These are phyloP conservation scores for Aspergillus ellipticus DNA, from an alignment of 495 filamentous ascomycete species.

Conservation along the genomic window DNA sequence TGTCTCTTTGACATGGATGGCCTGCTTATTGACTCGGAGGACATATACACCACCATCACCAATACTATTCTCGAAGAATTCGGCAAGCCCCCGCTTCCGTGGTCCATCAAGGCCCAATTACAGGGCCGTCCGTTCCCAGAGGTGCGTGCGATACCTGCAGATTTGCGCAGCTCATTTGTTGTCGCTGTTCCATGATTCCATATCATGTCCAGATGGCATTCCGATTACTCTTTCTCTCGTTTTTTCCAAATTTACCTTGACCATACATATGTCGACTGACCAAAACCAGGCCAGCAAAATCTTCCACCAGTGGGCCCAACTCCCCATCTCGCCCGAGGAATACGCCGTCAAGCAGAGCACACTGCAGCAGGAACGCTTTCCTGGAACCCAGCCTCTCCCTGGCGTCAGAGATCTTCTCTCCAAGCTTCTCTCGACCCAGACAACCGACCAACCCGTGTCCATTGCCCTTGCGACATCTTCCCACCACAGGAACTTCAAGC, in stretches of 20 bases:
- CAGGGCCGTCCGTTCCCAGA: constrained; percentile 85
- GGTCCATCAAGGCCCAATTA: constrained; percentile 89
- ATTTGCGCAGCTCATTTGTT: not conserved
- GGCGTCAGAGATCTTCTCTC: constrained; percentile 69
- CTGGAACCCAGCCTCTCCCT: constrained; percentile 67
- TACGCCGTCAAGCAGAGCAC: constrained; percentile 54
- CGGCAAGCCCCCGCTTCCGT: constrained; percentile 70
- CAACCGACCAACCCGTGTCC: constrained; percentile 53
- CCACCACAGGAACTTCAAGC: constrained; percentile 61
- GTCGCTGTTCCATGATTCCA: not conserved
- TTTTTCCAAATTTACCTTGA: not conserved
- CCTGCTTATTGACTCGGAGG: constrained; percentile 88
- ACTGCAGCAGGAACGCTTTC: constrained; percentile 70
- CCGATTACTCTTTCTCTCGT: not conserved
- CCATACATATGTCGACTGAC: not conserved
- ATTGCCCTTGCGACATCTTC: constrained; percentile 86
- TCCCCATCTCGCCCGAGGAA: constrained; percentile 67
- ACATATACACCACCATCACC: constrained; percentile 80
- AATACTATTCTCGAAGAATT: constrained; percentile 77
- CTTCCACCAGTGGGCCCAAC: constrained; percentile 80
- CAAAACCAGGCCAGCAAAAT: constrained; percentile 40
- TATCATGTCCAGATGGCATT: not conserved
- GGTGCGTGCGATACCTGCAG: constrained; percentile 32
- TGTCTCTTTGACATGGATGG: constrained; percentile 99
- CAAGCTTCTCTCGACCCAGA: constrained; percentile 40